Evolutionary conservation across 169 alveolate genomes (phyloP), one percentile per base, ranked within the genome.

Genomic region (Eimeria mitis): DNA sequence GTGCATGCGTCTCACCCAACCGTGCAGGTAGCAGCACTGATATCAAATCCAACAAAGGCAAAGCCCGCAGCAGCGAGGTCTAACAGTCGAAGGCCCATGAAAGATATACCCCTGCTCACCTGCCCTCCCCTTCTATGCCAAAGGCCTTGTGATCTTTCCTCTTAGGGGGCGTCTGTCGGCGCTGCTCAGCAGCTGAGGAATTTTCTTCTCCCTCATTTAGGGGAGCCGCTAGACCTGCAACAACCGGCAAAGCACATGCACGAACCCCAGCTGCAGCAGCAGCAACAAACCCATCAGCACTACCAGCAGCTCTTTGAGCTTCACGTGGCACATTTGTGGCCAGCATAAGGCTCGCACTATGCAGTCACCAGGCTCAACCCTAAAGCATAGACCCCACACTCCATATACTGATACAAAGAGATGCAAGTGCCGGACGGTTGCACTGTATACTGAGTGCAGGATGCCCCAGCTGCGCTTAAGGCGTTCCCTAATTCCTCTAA

Each of bases 61-160:
- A 5, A 34, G 23, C 65, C 4, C 65, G 23, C 37, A 61, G 31
- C 31, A 34, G 81, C 54, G 31, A 21, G 9, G 31, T 14, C 54
- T 44, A 47, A 78, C 61, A 44, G 44, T 42, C 44, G 65, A 28
- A 40, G 7, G 61, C 1, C 16, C 61, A 68, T 1, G 0, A 11
- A 11, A 68, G 21, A 31, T 16, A 40, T 71, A 7, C 40, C 19
- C n/a, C 52, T 8, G 21, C 92, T 59, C 83, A 87, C 92, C 92
- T 87, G 92, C 92, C 79, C 21, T 87, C 83, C 21, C 92, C 92
- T 65, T 87, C 92, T 52, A 87, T 87, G 44, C 87, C 95, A n/a
- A 71, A 89, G 6, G 87, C 75, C 87, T n/a, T 89, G 71, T 81
- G 95, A 54, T 47, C 56, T 0, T 52, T 16, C 2, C 52, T 75